Percentiles rank a stretch among this genome's conserved stretches.
phyloP scores from a whole-genome alignment of 805 yeast genomes.

The Metschnikowia anglica region DNA sequence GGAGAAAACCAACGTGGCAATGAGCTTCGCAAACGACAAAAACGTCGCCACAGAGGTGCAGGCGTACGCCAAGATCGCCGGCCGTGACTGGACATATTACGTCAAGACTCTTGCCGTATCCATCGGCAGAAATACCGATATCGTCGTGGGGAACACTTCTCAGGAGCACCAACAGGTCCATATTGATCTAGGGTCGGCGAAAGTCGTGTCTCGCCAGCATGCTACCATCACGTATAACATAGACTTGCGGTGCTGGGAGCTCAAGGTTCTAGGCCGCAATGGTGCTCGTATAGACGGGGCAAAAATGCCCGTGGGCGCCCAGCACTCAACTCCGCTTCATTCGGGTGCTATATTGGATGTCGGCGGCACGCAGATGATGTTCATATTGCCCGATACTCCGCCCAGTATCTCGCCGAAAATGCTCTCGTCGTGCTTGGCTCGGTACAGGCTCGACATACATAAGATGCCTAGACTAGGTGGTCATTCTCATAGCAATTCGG shows the following conservation, averaged over 20 bases:
- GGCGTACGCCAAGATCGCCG: conserved; percentile 96
- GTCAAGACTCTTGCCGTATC: conserved; percentile 73
- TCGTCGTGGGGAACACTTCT: conserved; percentile 21
- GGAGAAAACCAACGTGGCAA: conserved; percentile 71
- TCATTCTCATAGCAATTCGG: conserved; percentile 11
- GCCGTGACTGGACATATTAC: conserved; percentile 89
- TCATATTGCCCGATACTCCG: conserved; percentile 86
- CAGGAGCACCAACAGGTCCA: conserved; percentile 45
- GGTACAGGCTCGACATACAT: conserved; percentile 26
- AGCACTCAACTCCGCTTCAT: conserved; percentile 54
- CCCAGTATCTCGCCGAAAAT: conserved; percentile 61
- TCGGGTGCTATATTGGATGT: conserved; percentile 92
- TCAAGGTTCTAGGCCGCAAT: conserved; percentile 80
- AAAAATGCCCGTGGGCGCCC: conserved; percentile 50
- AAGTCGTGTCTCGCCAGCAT: conserved; percentile 91
- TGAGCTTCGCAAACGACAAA: conserved; percentile 69
- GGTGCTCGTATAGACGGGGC: conserved; percentile 87
- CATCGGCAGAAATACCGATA: conserved; percentile 81
- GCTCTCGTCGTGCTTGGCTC: conserved; percentile 37
- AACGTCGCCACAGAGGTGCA: conserved; percentile 78
- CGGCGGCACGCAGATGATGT: conserved; percentile 99
- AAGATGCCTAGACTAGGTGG: conserved; percentile 13
- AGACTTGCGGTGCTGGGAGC: conserved; percentile 78
- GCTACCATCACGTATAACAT: conserved; percentile 80
- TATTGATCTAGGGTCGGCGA: conserved; percentile 94